Evolutionary conservation across 1,284 basidiomycete genomes (phyloP), one percentile per base, ranked within the genome.

Genomic region (Ustilago nuda): DNA sequence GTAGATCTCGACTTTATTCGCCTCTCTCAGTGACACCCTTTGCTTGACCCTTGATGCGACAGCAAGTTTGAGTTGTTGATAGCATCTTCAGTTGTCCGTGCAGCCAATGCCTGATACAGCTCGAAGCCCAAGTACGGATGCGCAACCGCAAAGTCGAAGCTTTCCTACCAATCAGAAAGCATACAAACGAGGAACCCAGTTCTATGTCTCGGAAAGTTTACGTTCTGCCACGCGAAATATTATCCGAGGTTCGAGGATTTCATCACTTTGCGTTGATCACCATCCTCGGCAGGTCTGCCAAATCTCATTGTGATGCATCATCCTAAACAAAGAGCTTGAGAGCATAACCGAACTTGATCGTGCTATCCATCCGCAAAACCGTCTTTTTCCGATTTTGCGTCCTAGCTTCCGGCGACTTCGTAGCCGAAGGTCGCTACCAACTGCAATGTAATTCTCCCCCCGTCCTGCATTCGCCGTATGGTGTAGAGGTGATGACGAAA

Each of bases 121-220:
- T 11, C 6, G 8, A 30, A 32, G 30, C 30, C 5, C 48, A 50
- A 8, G 48, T 8, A 32, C 15, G 37, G 23, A 45, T 19, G n/a
- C n/a, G 43, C 43, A 19, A 8, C n/a, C 43, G 19, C 7, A 7
- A n/a, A 45, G 19, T 8, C 15, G 11, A 19, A 45, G 19, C 43
- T 19, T 19, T 37, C 7, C 35, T 45, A 43, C 55, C 55, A 56
- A 56, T 56, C 55, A 56, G 54, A 27, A 27, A 23, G n/a, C 43
- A 55, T 55, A 15, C 19, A 50, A 30, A 8, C 53, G 37, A 55
- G 23, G 23, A 41, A 12, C 17, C n/a, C 23, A 35, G 23, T 27
- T 27, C 23, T 7, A 61, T 71, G 68, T 71, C 62, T 71, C 63
- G 68, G 68, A 71, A 66, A 71, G 68, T 71, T 71, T 66, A 45